Percentiles rank a stretch among this genome's conserved stretches.
phyloP scores from a whole-genome alignment of 139 green algal genomes.

The Auxenochlorella pyrenoidosa region DNA sequence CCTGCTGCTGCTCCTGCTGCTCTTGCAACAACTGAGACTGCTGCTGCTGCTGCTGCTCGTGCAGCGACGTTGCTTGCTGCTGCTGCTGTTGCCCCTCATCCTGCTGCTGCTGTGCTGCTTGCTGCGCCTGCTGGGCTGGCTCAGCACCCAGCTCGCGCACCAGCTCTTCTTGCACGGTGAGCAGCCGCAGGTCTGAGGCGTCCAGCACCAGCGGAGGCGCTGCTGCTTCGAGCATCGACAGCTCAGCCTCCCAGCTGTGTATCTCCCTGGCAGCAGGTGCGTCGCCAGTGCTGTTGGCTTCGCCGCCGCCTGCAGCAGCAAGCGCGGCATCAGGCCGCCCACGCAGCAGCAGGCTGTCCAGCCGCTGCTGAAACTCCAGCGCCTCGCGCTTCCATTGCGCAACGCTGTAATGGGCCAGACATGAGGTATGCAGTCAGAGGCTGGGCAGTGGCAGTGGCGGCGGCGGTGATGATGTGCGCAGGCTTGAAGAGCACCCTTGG shows the following conservation, averaged over 20 bases:
- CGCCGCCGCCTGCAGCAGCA: background rate
- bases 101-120: background rate
- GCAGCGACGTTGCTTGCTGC: background rate
- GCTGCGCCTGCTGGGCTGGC: background rate
- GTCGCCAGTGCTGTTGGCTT: background rate
- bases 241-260: too few species aligned
- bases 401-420: background rate
- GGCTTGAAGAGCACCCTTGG: background rate
- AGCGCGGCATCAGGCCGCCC: background rate
- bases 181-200: constrained; percentile 8
- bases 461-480: background rate
- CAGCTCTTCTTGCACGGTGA: constrained; percentile 9
- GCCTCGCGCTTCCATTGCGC: constrained; percentile 11
- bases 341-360: constrained; percentile 7
- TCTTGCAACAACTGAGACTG: background rate
- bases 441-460: background rate
- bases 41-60: background rate
- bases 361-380: background rate
- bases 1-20: background rate
- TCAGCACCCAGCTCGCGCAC: constrained; percentile 6
- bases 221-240: background rate
- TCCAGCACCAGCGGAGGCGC: background rate
- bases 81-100: background rate
- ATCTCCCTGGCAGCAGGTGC: background rate
- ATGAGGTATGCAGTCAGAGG: too few species aligned